phyloP scores from a whole-genome alignment of 2,329 filamentous ascomycete species.

The Cladophialophora yegresii region DNA sequence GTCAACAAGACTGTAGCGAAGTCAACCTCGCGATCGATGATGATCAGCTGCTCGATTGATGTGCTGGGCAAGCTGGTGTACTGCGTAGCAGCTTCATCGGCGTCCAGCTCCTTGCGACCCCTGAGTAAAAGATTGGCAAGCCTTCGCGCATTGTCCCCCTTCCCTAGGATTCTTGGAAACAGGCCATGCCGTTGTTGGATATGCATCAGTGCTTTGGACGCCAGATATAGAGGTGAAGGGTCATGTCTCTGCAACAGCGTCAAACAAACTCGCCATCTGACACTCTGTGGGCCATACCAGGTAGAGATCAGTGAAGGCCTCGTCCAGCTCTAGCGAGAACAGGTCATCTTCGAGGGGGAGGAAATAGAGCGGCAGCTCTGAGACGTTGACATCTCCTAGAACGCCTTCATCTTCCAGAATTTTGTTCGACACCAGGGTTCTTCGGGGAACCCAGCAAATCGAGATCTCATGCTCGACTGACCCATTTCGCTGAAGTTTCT shows the following conservation, averaged over 20 bases:
- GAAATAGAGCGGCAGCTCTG: constrained; percentile 85
- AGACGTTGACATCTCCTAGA: constrained; percentile 85
- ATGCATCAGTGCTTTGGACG: constrained; percentile 90
- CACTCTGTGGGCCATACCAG: constrained; percentile 54
- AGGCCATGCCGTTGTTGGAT: constrained; percentile 89
- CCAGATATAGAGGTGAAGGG: constrained; percentile 82
- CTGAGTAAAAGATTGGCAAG: constrained; percentile 83
- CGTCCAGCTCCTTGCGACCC: constrained; percentile 88
- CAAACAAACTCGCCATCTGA: constrained; percentile 8
- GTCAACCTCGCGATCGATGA: constrained; percentile 94
- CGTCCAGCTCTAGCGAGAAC: constrained; percentile 83
- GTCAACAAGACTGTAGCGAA: constrained; percentile 89
- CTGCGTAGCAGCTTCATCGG: constrained; percentile 59
- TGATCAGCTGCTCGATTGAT: constrained; percentile 83
- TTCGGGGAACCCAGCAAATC: constrained; percentile 91
- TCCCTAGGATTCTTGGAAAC: constrained; percentile 91
- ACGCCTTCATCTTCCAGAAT: constrained; percentile 91
- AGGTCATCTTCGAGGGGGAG: constrained; percentile 90
- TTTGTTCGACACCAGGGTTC: constrained; percentile 87
- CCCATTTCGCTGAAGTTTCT: constrained; percentile 81
- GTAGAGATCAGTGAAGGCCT: constrained; percentile 84
- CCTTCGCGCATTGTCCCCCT: constrained; percentile 89
- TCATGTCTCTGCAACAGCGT: constrained; percentile 67
- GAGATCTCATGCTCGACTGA: constrained; percentile 93
- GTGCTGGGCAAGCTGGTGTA: constrained; percentile 71